Evolutionary conservation across 805 yeast genomes (phyloP).

Genomic region (Cyberlindnera nakhonratchasimensis): DNA sequence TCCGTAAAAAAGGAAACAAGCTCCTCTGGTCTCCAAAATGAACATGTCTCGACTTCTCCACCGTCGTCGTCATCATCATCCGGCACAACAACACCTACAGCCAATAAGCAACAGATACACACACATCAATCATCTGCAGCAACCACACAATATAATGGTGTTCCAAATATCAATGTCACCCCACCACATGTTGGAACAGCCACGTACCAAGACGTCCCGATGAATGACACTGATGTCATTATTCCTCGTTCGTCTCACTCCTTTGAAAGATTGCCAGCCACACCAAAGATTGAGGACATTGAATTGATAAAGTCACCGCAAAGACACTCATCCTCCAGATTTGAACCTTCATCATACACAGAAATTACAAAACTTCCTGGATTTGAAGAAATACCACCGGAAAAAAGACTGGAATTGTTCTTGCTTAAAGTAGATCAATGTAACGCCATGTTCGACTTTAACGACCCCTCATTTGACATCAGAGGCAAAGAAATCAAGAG

Average conservation of each 20-base stretch:
- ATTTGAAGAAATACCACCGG: conserved; percentile 84
- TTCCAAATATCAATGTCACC: conserved; percentile 20
- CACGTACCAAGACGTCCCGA: conserved; percentile 8
- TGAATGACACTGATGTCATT: conserved; percentile 17
- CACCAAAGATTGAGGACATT: conserved; percentile 53
- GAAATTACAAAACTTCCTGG: conserved; percentile 74
- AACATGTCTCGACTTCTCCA: conserved; percentile 1
- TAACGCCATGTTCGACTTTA: conserved; percentile 89
- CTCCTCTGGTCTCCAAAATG: conserved; percentile 5
- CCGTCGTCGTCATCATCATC: neutral
- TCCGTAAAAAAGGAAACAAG: conserved; percentile 1
- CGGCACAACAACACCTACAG: conserved; percentile 1
- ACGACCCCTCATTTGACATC: conserved; percentile 87
- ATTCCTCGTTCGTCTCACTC: conserved; percentile 47
- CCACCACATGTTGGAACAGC: conserved; percentile 12
- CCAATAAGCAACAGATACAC: conserved; percentile 5
- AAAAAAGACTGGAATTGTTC: conserved; percentile 75
- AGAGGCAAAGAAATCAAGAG: conserved; percentile 92
- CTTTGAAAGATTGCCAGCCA: conserved; percentile 55
- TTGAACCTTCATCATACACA: conserved; percentile 70
- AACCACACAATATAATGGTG: neutral
- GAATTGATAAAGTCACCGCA: conserved; percentile 84
- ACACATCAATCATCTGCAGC: conserved; percentile 5
- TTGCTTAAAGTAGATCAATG: conserved; percentile 91
- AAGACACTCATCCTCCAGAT: conserved; percentile 88